Conservation (phyloP, 2,329 filamentous ascomycete genomes). For the Exophiala alcalophila region DNA sequence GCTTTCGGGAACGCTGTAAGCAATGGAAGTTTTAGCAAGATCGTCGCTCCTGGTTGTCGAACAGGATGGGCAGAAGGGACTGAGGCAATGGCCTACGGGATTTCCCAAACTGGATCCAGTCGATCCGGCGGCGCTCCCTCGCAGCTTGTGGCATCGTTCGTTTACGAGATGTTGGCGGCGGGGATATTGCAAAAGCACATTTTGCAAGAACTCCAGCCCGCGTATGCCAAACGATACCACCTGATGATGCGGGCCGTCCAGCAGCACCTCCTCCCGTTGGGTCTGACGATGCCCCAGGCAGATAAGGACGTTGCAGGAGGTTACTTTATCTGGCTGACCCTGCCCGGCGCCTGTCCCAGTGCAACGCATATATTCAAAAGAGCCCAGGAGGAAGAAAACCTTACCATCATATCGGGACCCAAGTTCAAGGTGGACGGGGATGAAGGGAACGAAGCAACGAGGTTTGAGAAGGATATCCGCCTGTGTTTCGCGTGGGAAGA, state of each 20-base stretch:
- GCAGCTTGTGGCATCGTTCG: conserved; percentile 57
- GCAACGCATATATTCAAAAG: conserved; percentile 56
- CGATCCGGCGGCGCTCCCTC: conserved; percentile 59
- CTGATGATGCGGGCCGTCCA: conserved; percentile 59
- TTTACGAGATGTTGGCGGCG: conserved; percentile 54
- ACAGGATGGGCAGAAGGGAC: conserved; percentile 86
- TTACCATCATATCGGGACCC: conserved; percentile 66
- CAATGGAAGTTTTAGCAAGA: conserved; percentile 89
- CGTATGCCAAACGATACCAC: conserved; percentile 54
- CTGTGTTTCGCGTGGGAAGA: conserved; percentile 73
- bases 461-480: conserved; percentile 60
- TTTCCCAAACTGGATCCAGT: conserved; percentile 59
- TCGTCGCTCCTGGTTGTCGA: conserved; percentile 74
- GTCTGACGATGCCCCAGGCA: conserved; percentile 50
- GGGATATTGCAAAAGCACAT: conserved; percentile 56
- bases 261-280: conserved; percentile 60
- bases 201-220: conserved; percentile 51
- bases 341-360: conserved; percentile 56
- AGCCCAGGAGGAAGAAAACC: conserved; percentile 60
- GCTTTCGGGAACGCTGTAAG: conserved; percentile 77
- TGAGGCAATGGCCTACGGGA: conserved; percentile 56
- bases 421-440: conserved; percentile 67
- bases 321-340: conserved; percentile 78
- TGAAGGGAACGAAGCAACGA: conserved; percentile 45
- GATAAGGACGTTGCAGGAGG: conserved; percentile 63